Evolutionary conservation across 768 basidiomycete species (phyloP).

Genomic region (Panaeolus cyanescens): DNA sequence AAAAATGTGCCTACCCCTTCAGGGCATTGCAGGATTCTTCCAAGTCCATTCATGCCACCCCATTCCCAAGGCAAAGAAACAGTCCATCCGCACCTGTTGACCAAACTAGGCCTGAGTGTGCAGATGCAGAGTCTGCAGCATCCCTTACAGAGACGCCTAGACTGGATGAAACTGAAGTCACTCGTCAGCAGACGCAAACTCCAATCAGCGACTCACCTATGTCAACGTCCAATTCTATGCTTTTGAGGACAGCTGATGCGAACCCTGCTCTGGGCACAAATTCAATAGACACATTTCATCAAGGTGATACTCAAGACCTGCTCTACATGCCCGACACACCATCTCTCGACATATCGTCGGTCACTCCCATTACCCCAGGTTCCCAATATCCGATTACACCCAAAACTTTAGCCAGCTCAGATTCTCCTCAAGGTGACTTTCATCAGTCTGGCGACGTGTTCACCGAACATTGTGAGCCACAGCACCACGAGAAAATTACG

Average conservation of each 20-base stretch:
- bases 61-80: background rate
- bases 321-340: constrained; percentile 44
- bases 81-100: background rate
- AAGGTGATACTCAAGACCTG: constrained; percentile 32
- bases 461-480: constrained; percentile 9
- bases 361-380: constrained; percentile 52
- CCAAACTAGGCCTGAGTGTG: background rate
- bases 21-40: background rate
- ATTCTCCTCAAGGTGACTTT: constrained; percentile 23
- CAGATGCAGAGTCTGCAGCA: background rate
- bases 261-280: background rate
- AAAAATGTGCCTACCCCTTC: background rate
- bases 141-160: background rate
- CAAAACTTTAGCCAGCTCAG: constrained; percentile 33
- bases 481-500: constrained; percentile 36
- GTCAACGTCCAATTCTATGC: background rate
- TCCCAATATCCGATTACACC: constrained; percentile 53
- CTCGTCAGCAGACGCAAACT: background rate
- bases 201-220: background rate
- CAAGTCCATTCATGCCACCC: background rate
- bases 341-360: constrained; percentile 46
- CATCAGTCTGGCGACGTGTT: constrained; percentile 16
- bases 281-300: background rate
- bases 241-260: background rate
- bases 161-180: background rate